A percentile compares a stretch with the other conserved stretches of the same genome.
These are phyloP conservation scores for Rutstroemia sp. DNA, from an alignment of 2,329 filamentous ascomycete species.

Conservation along the genomic window DNA sequence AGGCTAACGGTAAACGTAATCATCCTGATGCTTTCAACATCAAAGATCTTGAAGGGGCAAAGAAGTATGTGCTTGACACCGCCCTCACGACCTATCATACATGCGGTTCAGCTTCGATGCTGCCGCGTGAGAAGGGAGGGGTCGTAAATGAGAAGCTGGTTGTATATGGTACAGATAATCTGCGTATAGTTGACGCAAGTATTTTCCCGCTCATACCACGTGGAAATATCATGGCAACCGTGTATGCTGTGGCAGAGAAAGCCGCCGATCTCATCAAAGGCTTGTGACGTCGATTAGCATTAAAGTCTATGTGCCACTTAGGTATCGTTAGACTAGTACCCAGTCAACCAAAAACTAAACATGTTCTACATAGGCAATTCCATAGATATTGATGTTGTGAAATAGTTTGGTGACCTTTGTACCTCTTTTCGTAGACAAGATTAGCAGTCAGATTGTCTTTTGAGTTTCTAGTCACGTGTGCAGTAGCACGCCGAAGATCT, in stretches of 20 bases:
- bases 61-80: slow-evolving; percentile 1
- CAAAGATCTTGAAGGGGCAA: not conserved
- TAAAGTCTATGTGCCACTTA: no score
- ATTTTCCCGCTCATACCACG: not conserved
- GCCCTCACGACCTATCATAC: not conserved
- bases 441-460: no score
- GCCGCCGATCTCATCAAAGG: not conserved
- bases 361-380: no score
- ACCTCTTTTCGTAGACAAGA: no score
- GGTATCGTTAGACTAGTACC: no score
- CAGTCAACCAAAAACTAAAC: no score
- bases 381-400: no score
- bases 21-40: not conserved
- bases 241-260: not conserved
- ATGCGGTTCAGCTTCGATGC: slow-evolving; percentile 2
- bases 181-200: slow-evolving; percentile 13
- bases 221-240: not conserved
- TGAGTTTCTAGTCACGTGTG: no score
- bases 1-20: slow-evolving; percentile 1
- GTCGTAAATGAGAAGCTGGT: slow-evolving; percentile 13
- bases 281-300: no score
- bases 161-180: slow-evolving; percentile 9
- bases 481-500: no score
- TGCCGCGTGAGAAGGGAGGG: slow-evolving; percentile 7
- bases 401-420: no score